These are phyloP conservation scores for Xylaria venustula DNA, from an alignment of 495 filamentous ascomycete species.

Conservation along the genomic window DNA sequence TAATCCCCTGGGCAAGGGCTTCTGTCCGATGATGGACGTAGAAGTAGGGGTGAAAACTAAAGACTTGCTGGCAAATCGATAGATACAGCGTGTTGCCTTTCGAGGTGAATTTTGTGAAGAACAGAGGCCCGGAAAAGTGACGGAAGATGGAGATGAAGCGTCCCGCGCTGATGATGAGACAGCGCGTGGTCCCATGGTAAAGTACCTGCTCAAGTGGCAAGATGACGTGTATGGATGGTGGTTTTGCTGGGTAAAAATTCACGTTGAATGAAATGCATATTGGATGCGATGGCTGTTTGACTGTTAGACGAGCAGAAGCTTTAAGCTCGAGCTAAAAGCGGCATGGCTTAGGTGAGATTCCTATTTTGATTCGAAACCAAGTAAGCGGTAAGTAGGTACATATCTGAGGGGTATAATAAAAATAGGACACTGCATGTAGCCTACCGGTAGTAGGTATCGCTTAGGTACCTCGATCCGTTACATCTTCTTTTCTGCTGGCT, in stretches of 20 bases:
- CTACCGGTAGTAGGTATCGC: too few relatives aligned
- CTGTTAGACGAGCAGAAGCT: too few relatives aligned
- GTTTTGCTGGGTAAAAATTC: slow-evolving; percentile 1
- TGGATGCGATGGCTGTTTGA: too few relatives aligned
- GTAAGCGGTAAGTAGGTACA: too few relatives aligned
- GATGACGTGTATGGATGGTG: background rate
- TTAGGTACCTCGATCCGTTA: too few relatives aligned
- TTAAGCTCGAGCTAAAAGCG: too few relatives aligned
- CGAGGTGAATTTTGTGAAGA: slow-evolving; percentile 5
- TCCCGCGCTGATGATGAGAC: slow-evolving; percentile 1
- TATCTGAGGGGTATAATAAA: too few relatives aligned
- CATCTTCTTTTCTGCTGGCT: too few relatives aligned
- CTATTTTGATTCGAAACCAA: too few relatives aligned
- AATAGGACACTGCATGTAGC: too few relatives aligned
- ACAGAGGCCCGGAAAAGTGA: background rate
- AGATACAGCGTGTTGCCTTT: background rate
- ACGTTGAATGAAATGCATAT: background rate
- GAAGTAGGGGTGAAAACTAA: background rate
- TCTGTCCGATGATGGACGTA: slow-evolving; percentile 1
- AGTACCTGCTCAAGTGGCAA: background rate
- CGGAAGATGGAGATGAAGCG: background rate
- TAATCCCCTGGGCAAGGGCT: slow-evolving; percentile 8
- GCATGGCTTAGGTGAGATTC: too few relatives aligned
- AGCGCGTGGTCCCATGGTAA: slow-evolving; percentile 4
- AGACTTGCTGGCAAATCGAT: slow-evolving; percentile 4